A percentile compares a stretch with the other conserved stretches of the same genome.
Conservation (phyloP, 2,329 filamentous ascomycete genomes). For the Aureobasidium melanogenum region DNA sequence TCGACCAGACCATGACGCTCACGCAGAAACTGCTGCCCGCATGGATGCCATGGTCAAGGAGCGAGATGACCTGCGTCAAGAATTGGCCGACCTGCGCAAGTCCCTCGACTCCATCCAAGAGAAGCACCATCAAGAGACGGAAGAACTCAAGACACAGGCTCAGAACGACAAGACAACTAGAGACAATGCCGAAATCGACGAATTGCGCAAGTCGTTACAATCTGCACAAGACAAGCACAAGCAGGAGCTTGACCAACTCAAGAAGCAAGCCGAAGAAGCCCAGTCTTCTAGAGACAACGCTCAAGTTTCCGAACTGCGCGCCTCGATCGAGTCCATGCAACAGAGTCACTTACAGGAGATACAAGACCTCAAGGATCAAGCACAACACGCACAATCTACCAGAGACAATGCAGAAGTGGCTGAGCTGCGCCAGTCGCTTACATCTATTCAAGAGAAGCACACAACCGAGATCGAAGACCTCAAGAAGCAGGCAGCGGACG, state of each 20-base stretch:
- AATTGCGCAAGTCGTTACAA: conserved; percentile 74
- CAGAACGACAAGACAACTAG: conserved; percentile 25
- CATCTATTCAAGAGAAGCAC: conserved; percentile 63
- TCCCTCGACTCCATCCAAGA: conserved; percentile 72
- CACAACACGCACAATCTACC: conserved; percentile 24
- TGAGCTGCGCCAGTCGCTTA: conserved; percentile 70
- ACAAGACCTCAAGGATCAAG: conserved; percentile 14
- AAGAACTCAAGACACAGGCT: neutral
- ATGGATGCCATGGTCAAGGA: conserved; percentile 75
- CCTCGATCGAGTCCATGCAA: conserved; percentile 72
- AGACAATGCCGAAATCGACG: conserved; percentile 52
- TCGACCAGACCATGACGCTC: conserved; percentile 8
- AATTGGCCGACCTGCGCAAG: conserved; percentile 75
- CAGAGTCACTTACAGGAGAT: conserved; percentile 57
- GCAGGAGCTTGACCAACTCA: conserved; percentile 64
- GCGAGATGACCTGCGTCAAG: conserved; percentile 65
- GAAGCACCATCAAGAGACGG: conserved; percentile 55
- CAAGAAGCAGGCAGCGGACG: neutral
- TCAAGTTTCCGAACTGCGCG: conserved; percentile 75
- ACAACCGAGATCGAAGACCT: neutral
- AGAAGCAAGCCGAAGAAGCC: conserved; percentile 50
- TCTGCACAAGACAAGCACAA: conserved; percentile 59
- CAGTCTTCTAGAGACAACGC: conserved; percentile 25
- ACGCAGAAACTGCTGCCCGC: conserved; percentile 28
- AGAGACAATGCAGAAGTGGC: conserved; percentile 52